These are phyloP conservation scores for Geoglossum cookeanum DNA, from an alignment of 2,329 filamentous ascomycete species.

Conservation along the genomic window DNA sequence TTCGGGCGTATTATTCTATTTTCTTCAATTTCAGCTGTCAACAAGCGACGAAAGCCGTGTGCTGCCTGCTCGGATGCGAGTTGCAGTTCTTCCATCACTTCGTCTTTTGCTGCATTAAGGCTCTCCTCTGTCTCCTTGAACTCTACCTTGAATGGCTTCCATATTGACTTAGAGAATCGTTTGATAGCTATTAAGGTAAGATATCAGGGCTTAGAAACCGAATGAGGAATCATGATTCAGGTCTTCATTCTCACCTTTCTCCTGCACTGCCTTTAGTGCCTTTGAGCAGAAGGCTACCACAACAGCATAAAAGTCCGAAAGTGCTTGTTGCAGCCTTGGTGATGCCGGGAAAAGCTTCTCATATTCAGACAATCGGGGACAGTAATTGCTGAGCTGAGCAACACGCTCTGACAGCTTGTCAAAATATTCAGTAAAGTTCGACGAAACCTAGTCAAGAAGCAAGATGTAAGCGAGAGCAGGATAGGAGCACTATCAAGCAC, in stretches of 20 bases:
- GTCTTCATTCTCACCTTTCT: slow-evolving; percentile 5
- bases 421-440: slow-evolving; percentile 23
- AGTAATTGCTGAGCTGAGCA: slow-evolving; percentile 18
- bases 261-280: slow-evolving; percentile 7
- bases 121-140: slow-evolving; percentile 11
- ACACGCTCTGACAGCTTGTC: slow-evolving; percentile 21
- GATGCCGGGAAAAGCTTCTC: slow-evolving; percentile 9
- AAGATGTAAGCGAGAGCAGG: background rate
- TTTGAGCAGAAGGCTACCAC: slow-evolving; percentile 9
- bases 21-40: background rate
- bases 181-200: slow-evolving; percentile 5
- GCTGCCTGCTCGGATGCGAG: slow-evolving; percentile 10
- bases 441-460: slow-evolving; percentile 13
- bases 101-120: slow-evolving; percentile 10
- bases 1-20: slow-evolving; percentile 4
- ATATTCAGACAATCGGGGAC: slow-evolving; percentile 22
- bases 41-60: slow-evolving; percentile 7
- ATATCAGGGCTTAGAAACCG: background rate
- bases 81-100: slow-evolving; percentile 10
- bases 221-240: background rate
- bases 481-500: slow-evolving; percentile 2
- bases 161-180: slow-evolving; percentile 7
- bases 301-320: slow-evolving; percentile 9
- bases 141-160: slow-evolving; percentile 10
- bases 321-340: slow-evolving; percentile 7